phyloP scores from a whole-genome alignment of 805 yeast species.

The Candida patagonica region DNA sequence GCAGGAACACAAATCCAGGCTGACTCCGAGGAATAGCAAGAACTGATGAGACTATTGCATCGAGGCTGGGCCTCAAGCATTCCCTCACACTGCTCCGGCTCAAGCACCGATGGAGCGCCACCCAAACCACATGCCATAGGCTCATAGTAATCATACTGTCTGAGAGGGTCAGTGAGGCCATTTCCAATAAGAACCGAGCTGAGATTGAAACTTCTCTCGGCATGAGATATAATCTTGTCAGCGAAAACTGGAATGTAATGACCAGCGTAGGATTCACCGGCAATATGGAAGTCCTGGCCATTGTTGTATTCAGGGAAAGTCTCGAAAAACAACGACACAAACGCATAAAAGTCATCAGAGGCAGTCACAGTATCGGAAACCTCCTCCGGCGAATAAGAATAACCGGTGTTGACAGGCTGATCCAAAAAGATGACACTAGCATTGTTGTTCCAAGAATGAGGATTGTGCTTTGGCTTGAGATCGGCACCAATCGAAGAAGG shows the following conservation, averaged over 20 bases:
- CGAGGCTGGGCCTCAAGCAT: slow-evolving; percentile 64
- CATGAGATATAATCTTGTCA: slow-evolving; percentile 41
- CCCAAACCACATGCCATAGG: slow-evolving; percentile 95
- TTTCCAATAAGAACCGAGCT: slow-evolving; percentile 84
- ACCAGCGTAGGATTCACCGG: slow-evolving; percentile 94
- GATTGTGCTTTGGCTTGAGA: slow-evolving; percentile 65
- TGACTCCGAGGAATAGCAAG: slow-evolving; percentile 68
- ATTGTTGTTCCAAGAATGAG: slow-evolving; percentile 85
- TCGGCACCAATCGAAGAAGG: slow-evolving; percentile 72
- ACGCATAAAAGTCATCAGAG: slow-evolving; percentile 81
- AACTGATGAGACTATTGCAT: slow-evolving; percentile 64
- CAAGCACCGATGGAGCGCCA: slow-evolving; percentile 67
- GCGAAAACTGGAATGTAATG: slow-evolving; percentile 89
- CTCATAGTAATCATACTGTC: slow-evolving; percentile 71
- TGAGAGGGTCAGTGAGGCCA: slow-evolving; percentile 81
- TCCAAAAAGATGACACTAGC: slow-evolving; percentile 90
- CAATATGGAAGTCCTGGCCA: slow-evolving; percentile 68
- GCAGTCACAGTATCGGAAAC: slow-evolving; percentile 74
- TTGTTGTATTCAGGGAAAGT: slow-evolving; percentile 70
- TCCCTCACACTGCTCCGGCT: slow-evolving; percentile 67
- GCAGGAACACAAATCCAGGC: slow-evolving; percentile 90
- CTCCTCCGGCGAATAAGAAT: slow-evolving; percentile 68
- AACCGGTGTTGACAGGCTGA: slow-evolving; percentile 94
- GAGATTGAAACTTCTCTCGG: slow-evolving; percentile 60
- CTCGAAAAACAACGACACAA: slow-evolving; percentile 77